Evolutionary conservation across 23 red algal species (phyloP).

Genomic region (Chondrus crispus): DNA sequence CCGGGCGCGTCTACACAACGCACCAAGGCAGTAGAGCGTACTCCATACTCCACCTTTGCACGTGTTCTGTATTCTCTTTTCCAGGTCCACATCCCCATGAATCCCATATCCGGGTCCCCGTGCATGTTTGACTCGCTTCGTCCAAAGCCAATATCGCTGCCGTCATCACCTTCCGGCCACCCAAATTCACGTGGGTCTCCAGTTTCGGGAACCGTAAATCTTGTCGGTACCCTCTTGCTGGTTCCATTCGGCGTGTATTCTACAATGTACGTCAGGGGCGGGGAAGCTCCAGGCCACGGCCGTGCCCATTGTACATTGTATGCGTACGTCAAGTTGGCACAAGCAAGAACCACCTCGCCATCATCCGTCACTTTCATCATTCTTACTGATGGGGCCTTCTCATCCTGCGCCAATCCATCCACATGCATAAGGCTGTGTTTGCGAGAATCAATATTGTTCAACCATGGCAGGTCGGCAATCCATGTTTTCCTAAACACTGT

Average conservation of each 20-base stretch:
- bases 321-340: slow-evolving; percentile 42
- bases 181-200: slow-evolving; percentile 39
- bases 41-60: not conserved
- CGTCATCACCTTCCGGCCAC: slow-evolving; percentile 39
- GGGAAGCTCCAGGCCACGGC: not conserved
- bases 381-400: slow-evolving; percentile 30
- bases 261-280: not conserved
- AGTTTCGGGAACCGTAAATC: slow-evolving; percentile 1
- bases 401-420: slow-evolving; percentile 39
- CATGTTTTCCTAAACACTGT: slow-evolving; percentile 44
- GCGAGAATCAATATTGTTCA: slow-evolving; percentile 35
- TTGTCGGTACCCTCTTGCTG: not conserved
- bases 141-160: slow-evolving; percentile 44
- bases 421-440: slow-evolving; percentile 34
- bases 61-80: slow-evolving; percentile 9
- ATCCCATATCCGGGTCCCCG: slow-evolving; percentile 46
- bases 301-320: slow-evolving; percentile 61
- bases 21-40: slow-evolving; percentile 16
- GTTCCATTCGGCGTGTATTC: slow-evolving; percentile 25
- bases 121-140: slow-evolving; percentile 5
- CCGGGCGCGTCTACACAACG: slow-evolving; percentile 1
- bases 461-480: slow-evolving; percentile 51
- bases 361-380: slow-evolving; percentile 23
- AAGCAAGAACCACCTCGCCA: slow-evolving; percentile 9
- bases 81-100: slow-evolving; percentile 64